Evolutionary conservation across 176 grass and related monocot species (phyloP), one percentile per base, ranked within the genome.

Genomic region (Phragmites australis): DNA sequence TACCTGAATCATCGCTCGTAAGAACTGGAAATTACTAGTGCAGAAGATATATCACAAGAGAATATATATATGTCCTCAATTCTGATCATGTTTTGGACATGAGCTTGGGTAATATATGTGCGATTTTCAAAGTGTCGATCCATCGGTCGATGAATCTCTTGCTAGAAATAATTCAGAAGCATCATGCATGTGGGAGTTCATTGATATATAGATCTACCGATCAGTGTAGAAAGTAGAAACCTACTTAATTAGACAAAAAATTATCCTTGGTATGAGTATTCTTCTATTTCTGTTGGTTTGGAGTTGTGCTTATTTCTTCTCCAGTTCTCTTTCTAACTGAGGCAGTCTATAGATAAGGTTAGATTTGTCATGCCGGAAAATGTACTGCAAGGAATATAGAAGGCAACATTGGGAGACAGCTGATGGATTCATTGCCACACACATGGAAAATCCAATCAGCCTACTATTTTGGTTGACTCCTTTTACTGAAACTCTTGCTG

Each of bases 1-100:
- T 91, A 94, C 81, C 79, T 94, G 39, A 87, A 85, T 30, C 77
- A 80, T 49, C 86, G 88, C 75, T 88, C 86, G 80, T 94, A 85
- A 91, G 86, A 88, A 79, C 75, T 76, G 54, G 68, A 40, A 86
- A 88, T 50, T 83, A 53, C 45, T 88, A 89, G 87, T 31, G 82
- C 82, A 85, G 77, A 86, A 77, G 65, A 78, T 74, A 88, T 75
- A 80, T 80, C 81, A 81, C 72, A 89, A 81, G 75, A 85, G 68
- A 85, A 82, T 10, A 78, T 76, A 73, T 80, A 44, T 82, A 15
- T 80, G 50, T 75, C 70, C 53, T 85, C 37, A 65, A 69, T 75
- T 89, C 68, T 54, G 52, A 76, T 85, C 70, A 64, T 85, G 87
- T 80, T 84, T 88, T 88, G 60, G 81, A 32, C 86, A 71, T 63